Evolutionary conservation across 2,329 filamentous ascomycete species (phyloP).

Genomic region (Gaeumannomyces tritici): DNA sequence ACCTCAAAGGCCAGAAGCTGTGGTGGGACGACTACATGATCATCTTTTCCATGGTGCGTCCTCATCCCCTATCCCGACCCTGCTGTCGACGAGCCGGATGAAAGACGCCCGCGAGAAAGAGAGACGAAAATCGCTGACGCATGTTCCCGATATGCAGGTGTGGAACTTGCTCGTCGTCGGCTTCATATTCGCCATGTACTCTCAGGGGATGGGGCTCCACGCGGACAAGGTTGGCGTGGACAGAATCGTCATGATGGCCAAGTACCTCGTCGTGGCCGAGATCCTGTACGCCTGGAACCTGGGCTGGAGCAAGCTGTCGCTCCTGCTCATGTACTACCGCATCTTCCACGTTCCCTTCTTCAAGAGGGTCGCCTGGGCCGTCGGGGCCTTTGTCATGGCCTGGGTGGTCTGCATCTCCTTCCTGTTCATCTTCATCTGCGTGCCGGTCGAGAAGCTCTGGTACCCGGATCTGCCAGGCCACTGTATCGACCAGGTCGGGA

Average conservation of each 20-base stretch:
- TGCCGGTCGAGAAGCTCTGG: conserved; percentile 39
- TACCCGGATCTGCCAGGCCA: conserved; percentile 30
- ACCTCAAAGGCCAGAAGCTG: conserved; percentile 28
- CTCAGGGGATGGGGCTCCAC: conserved; percentile 35
- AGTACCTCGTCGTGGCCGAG: conserved; percentile 36
- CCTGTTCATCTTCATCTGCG: conserved; percentile 42
- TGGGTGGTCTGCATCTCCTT: conserved; percentile 39
- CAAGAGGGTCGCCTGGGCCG: conserved; percentile 27
- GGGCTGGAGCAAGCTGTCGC: conserved; percentile 37
- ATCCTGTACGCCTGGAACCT: conserved; percentile 37
- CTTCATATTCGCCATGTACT: conserved; percentile 38
- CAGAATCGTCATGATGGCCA: conserved; percentile 32
- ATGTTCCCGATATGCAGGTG: conserved; percentile 13
- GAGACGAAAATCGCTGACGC: neutral
- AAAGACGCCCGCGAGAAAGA: neutral
- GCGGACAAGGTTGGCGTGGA: conserved; percentile 24
- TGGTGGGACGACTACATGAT: conserved; percentile 44
- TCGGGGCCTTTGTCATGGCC: conserved; percentile 31
- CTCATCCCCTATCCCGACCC: neutral
- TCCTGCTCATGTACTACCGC: conserved; percentile 42
- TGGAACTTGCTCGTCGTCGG: conserved; percentile 33
- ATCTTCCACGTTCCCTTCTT: conserved; percentile 37
- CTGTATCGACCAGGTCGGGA: conserved; percentile 39
- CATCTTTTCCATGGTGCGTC: conserved; percentile 34
- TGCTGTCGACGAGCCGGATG: neutral